A percentile compares a stretch with the other conserved stretches of the same genome.
Evolutionary conservation across 192 early-diverging fungal genomes (phyloP).

Genomic region (Pilaira anomala): DNA sequence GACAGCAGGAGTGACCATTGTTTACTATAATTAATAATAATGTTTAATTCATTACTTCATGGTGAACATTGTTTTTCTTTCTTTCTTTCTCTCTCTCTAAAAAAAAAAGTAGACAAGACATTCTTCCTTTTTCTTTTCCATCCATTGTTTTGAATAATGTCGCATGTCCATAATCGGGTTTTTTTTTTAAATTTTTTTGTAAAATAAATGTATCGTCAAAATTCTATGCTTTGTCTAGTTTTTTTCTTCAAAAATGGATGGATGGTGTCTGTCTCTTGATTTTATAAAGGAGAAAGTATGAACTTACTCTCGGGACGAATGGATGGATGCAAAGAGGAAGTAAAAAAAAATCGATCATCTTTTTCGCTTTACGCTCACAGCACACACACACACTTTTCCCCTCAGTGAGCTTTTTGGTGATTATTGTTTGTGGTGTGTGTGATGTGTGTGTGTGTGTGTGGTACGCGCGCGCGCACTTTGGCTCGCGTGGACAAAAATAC

Average conservation of each 20-base stretch:
- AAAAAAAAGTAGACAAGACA: background rate
- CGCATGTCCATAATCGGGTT: too few relatives aligned
- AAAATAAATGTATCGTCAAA: too few relatives aligned
- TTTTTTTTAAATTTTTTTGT: too few relatives aligned
- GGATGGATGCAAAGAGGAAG: slow-evolving; percentile 33
- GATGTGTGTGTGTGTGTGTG: too few relatives aligned
- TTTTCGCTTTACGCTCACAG: background rate
- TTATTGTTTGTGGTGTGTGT: too few relatives aligned
- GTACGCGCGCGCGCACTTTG: too few relatives aligned
- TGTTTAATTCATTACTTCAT: too few relatives aligned
- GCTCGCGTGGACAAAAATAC: too few relatives aligned
- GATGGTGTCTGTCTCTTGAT: background rate
- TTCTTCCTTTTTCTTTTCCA: background rate
- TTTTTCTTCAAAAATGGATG: slow-evolving; percentile 12
- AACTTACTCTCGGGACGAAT: slow-evolving; percentile 26
- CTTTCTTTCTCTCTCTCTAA: background rate
- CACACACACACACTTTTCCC: background rate
- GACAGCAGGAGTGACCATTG: slow-evolving; percentile 93
- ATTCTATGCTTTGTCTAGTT: too few relatives aligned
- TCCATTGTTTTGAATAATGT: too few relatives aligned
- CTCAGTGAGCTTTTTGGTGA: too few relatives aligned
- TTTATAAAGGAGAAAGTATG: background rate
- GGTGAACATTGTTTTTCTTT: too few relatives aligned
- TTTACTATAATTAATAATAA: slow-evolving; percentile 10
- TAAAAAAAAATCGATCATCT: slow-evolving; percentile 9